Percentiles rank a stretch among this genome's conserved stretches.
Conservation (phyloP, 2,329 filamentous ascomycete genomes). For the Penicillium verrucosum region DNA sequence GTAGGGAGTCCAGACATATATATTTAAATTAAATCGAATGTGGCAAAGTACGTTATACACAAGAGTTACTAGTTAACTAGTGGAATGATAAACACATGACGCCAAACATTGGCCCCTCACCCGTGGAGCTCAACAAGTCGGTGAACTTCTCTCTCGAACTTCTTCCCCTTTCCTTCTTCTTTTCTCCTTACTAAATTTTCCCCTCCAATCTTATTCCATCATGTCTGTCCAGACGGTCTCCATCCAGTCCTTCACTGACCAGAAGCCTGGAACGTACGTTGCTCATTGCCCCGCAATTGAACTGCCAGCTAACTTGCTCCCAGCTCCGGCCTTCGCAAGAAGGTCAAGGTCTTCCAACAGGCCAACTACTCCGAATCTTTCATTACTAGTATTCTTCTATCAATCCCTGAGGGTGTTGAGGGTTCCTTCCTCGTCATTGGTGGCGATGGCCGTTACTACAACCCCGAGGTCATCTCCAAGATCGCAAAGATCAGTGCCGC, state of each 20-base stretch:
- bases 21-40: not conserved
- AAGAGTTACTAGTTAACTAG: conserved; percentile 2
- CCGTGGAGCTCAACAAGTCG: conserved; percentile 23
- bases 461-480: conserved; percentile 91
- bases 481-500: conserved; percentile 96
- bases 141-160: conserved; percentile 17
- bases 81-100: conserved; percentile 29
- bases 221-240: conserved; percentile 56
- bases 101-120: conserved; percentile 15
- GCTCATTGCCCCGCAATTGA: not conserved
- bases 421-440: conserved; percentile 92
- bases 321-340: conserved; percentile 97
- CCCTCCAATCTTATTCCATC: conserved; percentile 4
- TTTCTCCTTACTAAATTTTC: conserved; percentile 4
- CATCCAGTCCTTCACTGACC: conserved; percentile 81
- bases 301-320: conserved; percentile 17
- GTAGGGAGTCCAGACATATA: not conserved
- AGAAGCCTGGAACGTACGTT: conserved; percentile 98
- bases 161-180: conserved; percentile 9
- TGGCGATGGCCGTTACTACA: conserved; percentile 95
- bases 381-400: conserved; percentile 87
- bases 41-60: not conserved
- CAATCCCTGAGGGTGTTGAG: conserved; percentile 89
- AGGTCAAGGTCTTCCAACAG: conserved; percentile 96
- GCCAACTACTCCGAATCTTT: conserved; percentile 95